phyloP scores from a whole-genome alignment of 2,329 filamentous ascomycete genomes.

The Colletotrichum eremochloae region DNA sequence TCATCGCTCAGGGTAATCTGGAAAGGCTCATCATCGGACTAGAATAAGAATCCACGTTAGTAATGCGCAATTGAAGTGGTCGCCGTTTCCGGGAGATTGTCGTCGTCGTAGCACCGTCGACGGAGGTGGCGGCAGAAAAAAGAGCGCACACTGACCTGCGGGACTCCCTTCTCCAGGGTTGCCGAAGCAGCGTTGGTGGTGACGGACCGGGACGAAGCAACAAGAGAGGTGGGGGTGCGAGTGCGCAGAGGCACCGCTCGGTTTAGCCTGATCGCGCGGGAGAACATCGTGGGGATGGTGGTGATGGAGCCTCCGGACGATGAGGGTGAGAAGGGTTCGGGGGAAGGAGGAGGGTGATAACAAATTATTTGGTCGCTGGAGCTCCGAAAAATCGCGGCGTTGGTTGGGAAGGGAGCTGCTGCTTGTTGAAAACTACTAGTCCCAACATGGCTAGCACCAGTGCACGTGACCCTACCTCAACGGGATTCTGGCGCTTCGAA shows the following conservation, averaged over 20 bases:
- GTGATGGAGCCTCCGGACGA: constrained; percentile 50
- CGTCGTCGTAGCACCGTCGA: neutral
- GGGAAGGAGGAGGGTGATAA: constrained; percentile 47
- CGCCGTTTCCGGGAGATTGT: neutral
- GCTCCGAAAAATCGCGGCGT: constrained; percentile 61
- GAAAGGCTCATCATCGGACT: constrained; percentile 97
- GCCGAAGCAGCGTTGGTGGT: constrained; percentile 96
- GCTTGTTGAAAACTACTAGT: constrained; percentile 56
- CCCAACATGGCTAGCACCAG: constrained; percentile 45
- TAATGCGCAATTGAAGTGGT: constrained; percentile 8
- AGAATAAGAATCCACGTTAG: constrained; percentile 42
- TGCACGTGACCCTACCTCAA: constrained; percentile 47
- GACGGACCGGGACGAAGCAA: constrained; percentile 77
- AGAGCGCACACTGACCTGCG: constrained; percentile 56
- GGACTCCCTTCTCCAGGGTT: constrained; percentile 83
- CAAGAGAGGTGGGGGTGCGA: constrained; percentile 59
- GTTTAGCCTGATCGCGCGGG: constrained; percentile 74
- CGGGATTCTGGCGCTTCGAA: constrained; percentile 39
- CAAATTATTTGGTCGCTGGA: constrained; percentile 51
- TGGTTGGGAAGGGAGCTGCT: constrained; percentile 50
- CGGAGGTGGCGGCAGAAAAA: constrained; percentile 31
- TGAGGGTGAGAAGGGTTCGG: constrained; percentile 48
- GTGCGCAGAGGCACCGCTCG: constrained; percentile 72
- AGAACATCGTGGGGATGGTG: constrained; percentile 71
- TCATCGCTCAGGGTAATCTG: constrained; percentile 93